Conservation (phyloP, 441 rosid genomes). For the Erysimum cheiri region DNA sequence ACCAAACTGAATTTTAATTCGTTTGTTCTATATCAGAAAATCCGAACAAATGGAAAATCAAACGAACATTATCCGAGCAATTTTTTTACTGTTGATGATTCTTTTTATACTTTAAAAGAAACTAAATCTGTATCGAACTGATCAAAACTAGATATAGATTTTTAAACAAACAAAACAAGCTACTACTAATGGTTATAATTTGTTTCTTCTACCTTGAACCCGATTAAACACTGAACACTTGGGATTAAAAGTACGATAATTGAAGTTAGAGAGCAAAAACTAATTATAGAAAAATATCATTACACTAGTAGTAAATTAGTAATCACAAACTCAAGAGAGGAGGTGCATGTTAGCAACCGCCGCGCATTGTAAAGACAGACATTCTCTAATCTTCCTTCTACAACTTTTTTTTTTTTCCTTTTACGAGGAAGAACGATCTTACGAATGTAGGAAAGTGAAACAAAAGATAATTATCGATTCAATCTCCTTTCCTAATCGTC, state of each 20-base stretch:
- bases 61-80: not conserved
- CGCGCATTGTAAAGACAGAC: slow-evolving; percentile 48
- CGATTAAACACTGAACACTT: slow-evolving; percentile 11
- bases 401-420: not conserved
- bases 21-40: not conserved
- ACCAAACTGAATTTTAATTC: not conserved
- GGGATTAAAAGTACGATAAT: not conserved
- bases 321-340: slow-evolving; percentile 70
- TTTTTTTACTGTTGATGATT: not conserved
- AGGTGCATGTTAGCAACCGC: slow-evolving; percentile 76
- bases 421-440: not conserved
- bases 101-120: not conserved
- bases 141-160: not conserved
- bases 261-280: not conserved
- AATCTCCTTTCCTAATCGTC: slow-evolving; percentile 39
- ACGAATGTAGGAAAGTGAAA: not conserved
- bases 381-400: slow-evolving; percentile 43
- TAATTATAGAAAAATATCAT: slow-evolving; percentile 25
- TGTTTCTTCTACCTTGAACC: not conserved
- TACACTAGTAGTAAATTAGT: slow-evolving; percentile 47
- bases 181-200: not conserved
- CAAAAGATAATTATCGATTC: not conserved
- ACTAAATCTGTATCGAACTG: not conserved
- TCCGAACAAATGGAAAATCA: not conserved
- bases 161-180: not conserved